Evolutionary conservation across 371 early-diverging fungal genomes (phyloP).

Genomic region (Smittium culicis): DNA sequence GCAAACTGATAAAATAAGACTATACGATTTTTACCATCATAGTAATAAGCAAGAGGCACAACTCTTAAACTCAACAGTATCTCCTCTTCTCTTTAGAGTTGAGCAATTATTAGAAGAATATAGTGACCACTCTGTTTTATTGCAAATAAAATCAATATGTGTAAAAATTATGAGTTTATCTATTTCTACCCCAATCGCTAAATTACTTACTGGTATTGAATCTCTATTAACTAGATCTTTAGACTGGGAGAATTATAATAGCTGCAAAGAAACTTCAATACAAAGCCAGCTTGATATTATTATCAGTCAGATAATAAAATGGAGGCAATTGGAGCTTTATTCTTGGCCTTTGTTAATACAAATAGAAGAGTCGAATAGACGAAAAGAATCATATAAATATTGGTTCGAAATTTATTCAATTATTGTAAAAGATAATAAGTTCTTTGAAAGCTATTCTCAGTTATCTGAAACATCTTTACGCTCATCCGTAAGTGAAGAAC

Average conservation of each 20-base stretch:
- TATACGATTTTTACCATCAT: conserved; percentile 84
- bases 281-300: conserved; percentile 55
- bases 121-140: conserved; percentile 82
- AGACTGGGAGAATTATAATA: conserved; percentile 84
- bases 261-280: conserved; percentile 68
- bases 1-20: conserved; percentile 5
- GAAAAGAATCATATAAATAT: conserved; percentile 49
- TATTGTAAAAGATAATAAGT: conserved; percentile 8
- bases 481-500: background rate
- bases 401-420: conserved; percentile 78
- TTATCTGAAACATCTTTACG: background rate
- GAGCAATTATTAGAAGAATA: conserved; percentile 53
- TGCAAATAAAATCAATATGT: conserved; percentile 51
- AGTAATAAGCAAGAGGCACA: conserved; percentile 58
- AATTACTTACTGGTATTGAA: conserved; percentile 80
- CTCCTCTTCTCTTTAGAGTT: conserved; percentile 47
- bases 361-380: conserved; percentile 56
- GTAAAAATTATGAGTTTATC: conserved; percentile 60
- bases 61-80: conserved; percentile 46
- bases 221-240: conserved; percentile 69
- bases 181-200: conserved; percentile 71
- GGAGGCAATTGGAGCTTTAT: conserved; percentile 83
- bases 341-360: conserved; percentile 79
- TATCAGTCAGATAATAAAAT: conserved; percentile 57
- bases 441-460: background rate